These are phyloP conservation scores for Flaveria brownii DNA, from an alignment of 129 eudicot genomes.

Conservation along the genomic window DNA sequence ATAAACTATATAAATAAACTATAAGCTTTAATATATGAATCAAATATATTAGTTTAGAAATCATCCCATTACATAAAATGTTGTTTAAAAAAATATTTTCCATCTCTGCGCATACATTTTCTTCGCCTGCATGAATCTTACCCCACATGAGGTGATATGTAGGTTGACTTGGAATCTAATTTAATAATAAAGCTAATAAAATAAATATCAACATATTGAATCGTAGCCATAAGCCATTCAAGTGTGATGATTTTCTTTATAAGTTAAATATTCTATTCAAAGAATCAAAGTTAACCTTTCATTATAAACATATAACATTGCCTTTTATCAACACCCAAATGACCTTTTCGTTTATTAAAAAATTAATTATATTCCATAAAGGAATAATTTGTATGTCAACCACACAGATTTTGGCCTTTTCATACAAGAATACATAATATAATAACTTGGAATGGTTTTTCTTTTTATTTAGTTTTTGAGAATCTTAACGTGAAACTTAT, in stretches of 20 bases:
- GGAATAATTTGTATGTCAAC: slow-evolving; percentile 19
- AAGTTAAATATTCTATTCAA: slow-evolving; percentile 12
- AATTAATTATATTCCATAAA: neutral
- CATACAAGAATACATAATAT: neutral
- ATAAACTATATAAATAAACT: neutral
- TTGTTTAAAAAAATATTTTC: neutral
- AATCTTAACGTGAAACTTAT: neutral
- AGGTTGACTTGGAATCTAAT: neutral
- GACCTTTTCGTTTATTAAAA: slow-evolving; percentile 20
- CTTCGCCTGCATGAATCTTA: slow-evolving; percentile 2
- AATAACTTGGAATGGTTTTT: neutral
- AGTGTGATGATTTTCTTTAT: neutral
- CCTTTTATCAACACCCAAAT: slow-evolving; percentile 31
- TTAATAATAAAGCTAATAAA: neutral
- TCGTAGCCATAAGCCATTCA: slow-evolving; percentile 2
- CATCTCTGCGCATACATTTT: neutral
- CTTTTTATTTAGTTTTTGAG: neutral
- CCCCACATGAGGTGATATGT: neutral
- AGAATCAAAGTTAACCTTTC: slow-evolving; percentile 29
- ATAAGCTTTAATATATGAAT: neutral
- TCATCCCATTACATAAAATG: neutral
- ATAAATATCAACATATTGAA: neutral
- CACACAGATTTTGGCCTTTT: slow-evolving; percentile 4
- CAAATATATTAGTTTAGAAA: neutral
- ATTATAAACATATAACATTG: slow-evolving; percentile 17